Evolutionary conservation across 2,329 filamentous ascomycete species (phyloP).

Genomic region (Aspergillus brunneoviolaceus): DNA sequence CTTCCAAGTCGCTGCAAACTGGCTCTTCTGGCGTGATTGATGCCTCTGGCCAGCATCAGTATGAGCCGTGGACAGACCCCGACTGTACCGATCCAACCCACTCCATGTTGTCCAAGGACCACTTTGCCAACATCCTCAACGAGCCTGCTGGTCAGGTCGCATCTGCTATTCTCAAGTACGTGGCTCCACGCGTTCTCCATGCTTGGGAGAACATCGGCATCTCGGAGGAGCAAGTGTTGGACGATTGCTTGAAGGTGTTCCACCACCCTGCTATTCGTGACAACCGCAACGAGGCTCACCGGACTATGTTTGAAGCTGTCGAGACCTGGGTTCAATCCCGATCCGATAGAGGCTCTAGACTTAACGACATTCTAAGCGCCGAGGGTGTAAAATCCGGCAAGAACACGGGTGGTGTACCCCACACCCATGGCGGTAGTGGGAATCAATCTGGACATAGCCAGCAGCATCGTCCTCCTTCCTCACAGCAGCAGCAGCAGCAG

Average conservation of each 20-base stretch:
- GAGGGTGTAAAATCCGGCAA: conserved; percentile 79
- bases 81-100: conserved; percentile 76
- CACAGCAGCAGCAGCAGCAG: conserved; percentile 18
- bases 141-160: conserved; percentile 73
- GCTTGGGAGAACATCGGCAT: conserved; percentile 89
- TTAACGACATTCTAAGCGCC: conserved; percentile 76
- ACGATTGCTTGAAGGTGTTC: conserved; percentile 79
- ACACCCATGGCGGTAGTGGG: conserved; percentile 27
- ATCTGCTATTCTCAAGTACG: conserved; percentile 76
- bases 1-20: conserved; percentile 79
- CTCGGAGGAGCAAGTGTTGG: conserved; percentile 76
- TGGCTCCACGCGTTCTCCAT: conserved; percentile 82
- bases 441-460: conserved; percentile 17
- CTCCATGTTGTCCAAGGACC: conserved; percentile 80
- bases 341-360: conserved; percentile 62
- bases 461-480: conserved; percentile 21
- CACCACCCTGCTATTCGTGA: conserved; percentile 86
- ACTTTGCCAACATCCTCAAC: conserved; percentile 78
- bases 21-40: conserved; percentile 72
- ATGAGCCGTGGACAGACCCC: conserved; percentile 76
- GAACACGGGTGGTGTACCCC: conserved; percentile 55
- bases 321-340: conserved; percentile 74
- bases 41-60: conserved; percentile 70
- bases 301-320: conserved; percentile 85
- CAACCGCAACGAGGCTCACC: conserved; percentile 73